These are phyloP conservation scores for Caloboletus inedulis DNA, from an alignment of 1,284 basidiomycete species.

Conservation along the genomic window DNA sequence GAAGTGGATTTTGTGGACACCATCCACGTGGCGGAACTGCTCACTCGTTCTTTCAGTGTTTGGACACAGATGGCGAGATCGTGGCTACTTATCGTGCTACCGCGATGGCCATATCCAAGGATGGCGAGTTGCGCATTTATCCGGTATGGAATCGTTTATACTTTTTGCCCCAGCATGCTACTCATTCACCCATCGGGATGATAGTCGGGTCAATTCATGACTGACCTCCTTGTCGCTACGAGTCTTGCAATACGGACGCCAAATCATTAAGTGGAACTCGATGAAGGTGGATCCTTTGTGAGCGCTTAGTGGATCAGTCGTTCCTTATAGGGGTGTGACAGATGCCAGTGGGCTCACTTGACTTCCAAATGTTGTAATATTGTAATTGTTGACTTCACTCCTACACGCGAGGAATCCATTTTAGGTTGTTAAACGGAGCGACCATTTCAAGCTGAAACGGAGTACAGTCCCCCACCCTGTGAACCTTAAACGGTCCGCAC, in stretches of 20 bases:
- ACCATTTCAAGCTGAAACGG: neutral
- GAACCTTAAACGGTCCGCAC: neutral
- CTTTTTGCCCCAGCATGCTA: neutral
- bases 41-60: conserved; percentile 14
- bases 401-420: neutral
- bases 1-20: neutral
- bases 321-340: neutral
- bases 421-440: neutral
- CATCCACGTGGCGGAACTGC: neutral
- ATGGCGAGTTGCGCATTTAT: conserved; percentile 28
- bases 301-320: neutral
- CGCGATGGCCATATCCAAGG: conserved; percentile 25
- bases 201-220: conserved; percentile 25
- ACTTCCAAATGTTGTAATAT: neutral
- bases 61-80: conserved; percentile 17
- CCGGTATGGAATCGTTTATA: conserved; percentile 19
- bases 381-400: neutral
- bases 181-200: neutral
- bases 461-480: neutral
- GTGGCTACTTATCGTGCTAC: conserved; percentile 31
- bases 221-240: conserved; percentile 27
- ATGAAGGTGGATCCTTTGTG: neutral
- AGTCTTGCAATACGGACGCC: conserved; percentile 27
- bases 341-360: neutral
- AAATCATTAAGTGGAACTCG: conserved; percentile 5